These are phyloP conservation scores for Coprinopsis cinerea DNA, from an alignment of 768 basidiomycete species.

Conservation along the genomic window DNA sequence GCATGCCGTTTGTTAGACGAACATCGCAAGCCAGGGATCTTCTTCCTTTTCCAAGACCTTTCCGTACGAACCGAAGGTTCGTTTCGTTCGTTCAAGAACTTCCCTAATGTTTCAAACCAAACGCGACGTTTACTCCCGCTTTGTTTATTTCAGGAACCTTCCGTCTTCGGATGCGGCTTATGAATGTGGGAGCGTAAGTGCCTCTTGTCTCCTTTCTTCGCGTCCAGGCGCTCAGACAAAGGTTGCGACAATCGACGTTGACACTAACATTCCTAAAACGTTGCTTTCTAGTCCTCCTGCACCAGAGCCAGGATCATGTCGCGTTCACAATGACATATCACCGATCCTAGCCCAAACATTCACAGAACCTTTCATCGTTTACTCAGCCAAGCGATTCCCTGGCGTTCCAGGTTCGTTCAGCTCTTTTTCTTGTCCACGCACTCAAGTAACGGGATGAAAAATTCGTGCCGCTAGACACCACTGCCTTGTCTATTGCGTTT, in stretches of 20 bases:
- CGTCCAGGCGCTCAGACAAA: background rate
- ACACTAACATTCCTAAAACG: slow-evolving; percentile 6
- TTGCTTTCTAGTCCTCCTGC: slow-evolving; percentile 52
- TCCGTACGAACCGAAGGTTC: slow-evolving; percentile 89
- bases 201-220: slow-evolving; percentile 7
- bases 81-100: slow-evolving; percentile 12
- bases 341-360: slow-evolving; percentile 81
- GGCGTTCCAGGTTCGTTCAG: slow-evolving; percentile 96
- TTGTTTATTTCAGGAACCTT: slow-evolving; percentile 56
- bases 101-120: background rate
- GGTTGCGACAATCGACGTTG: background rate
- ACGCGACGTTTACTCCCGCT: slow-evolving; percentile 6
- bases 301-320: slow-evolving; percentile 59
- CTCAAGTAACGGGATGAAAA: too few species aligned
- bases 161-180: slow-evolving; percentile 78
- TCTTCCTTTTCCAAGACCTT: slow-evolving; percentile 93
- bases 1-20: slow-evolving; percentile 82
- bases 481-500: slow-evolving; percentile 81
- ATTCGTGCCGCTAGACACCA: slow-evolving; percentile 53
- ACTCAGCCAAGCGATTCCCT: slow-evolving; percentile 90
- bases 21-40: slow-evolving; percentile 80
- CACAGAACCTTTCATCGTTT: slow-evolving; percentile 81
- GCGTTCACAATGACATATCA: slow-evolving; percentile 62
- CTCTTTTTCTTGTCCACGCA: too few species aligned
- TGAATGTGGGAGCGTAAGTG: slow-evolving; percentile 89